Conservation (phyloP, 1,284 basidiomycete genomes). For the Ganoderma lingzhi region DNA sequence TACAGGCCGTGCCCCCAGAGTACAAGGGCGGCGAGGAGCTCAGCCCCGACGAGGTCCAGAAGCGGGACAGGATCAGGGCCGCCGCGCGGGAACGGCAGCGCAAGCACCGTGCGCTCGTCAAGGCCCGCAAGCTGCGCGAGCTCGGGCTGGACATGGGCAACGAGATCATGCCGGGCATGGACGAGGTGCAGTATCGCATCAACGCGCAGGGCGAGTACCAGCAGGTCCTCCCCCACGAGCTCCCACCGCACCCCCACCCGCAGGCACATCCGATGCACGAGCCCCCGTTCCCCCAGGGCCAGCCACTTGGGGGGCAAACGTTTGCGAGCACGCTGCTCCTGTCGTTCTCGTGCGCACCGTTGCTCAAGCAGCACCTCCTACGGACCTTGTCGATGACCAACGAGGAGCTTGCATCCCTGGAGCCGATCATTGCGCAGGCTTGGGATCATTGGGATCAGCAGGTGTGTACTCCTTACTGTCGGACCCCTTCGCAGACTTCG, state of each 20-base stretch:
- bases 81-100: conserved; percentile 80
- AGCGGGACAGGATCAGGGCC: conserved; percentile 72
- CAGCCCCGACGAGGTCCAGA: conserved; percentile 66
- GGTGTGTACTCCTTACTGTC: conserved; percentile 48
- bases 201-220: conserved; percentile 65
- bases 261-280: conserved; percentile 42
- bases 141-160: conserved; percentile 80
- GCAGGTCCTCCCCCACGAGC: conserved; percentile 61
- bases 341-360: conserved; percentile 74
- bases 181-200: conserved; percentile 68
- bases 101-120: conserved; percentile 79
- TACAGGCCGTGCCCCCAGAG: conserved; percentile 31
- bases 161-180: conserved; percentile 66
- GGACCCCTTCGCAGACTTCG: neutral
- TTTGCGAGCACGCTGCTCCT: conserved; percentile 77
- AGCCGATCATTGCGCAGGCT: conserved; percentile 80
- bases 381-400: conserved; percentile 75
- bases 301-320: conserved; percentile 64
- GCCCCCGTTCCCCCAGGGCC: conserved; percentile 47
- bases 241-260: conserved; percentile 42
- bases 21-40: conserved; percentile 52
- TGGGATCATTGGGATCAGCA: conserved; percentile 86
- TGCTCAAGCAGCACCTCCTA: conserved; percentile 77
- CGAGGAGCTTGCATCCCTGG: conserved; percentile 79
- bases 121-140: conserved; percentile 79